Evolutionary conservation across 2,329 filamentous ascomycete genomes (phyloP), one percentile per base, ranked within the genome.

Genomic region (Botrytis elliptica): DNA sequence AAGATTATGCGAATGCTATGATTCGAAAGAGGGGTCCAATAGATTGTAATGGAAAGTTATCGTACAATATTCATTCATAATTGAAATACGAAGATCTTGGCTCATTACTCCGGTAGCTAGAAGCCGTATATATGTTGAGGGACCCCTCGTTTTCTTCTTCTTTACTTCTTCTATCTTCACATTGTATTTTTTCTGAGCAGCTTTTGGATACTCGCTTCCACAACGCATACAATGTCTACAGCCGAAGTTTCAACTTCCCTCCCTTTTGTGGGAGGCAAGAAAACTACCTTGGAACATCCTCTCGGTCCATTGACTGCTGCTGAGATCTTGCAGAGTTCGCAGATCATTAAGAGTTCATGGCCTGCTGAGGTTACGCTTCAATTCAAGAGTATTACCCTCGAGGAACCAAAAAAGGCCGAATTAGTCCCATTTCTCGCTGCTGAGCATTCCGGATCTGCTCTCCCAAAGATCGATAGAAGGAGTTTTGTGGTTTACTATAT

Each of bases 301-400:
- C 84, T 91, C 70, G 87, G 88, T 9, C 89, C 89, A 49, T 83
- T 91, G 60, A 86, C 84, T 42, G 84, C 84, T n/a, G 79, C 82
- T 36, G 90, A 92, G 80, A 90, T 92, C 75, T 83, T 83, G 22
- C 82, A 84, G 63, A 85, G 85, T 42, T 83, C 86, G 10, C 77
- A 81, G 2, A 81, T 90, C 46, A 83, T 91, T 75, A 85, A 82
- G 73, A 80, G 81, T 65, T 83, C 85, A 72, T 91, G 89, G 87
- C 89, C 89, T 0, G 81, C 83, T 20, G 84, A 84, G 38, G 87
- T 86, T 3, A 84, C 87, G 44, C 80, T 91, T 62, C 87, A 90
- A 70, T 92, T 90, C 85, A 91, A 91, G 80, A 83, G 84, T 62
- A 84, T 91, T 40, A 91, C 86, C n/a, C 81, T 90, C n/a, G 82